phyloP scores from a whole-genome alignment of 2,329 filamentous ascomycete genomes.

The Sclerotinia subarctica region DNA sequence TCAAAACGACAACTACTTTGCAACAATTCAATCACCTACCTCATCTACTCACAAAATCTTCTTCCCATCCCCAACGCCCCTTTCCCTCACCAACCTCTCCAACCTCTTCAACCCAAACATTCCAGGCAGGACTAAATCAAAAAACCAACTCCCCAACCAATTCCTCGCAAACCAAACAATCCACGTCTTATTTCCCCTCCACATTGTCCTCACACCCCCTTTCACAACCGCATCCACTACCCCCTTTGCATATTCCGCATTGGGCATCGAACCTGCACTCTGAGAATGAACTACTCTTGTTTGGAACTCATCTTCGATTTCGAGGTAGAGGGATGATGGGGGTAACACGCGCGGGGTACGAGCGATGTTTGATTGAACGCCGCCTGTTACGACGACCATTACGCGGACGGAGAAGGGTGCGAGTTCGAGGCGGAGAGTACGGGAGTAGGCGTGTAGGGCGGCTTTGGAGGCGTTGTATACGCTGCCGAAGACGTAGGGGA shows the following conservation, averaged over 20 bases:
- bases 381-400: constrained; percentile 33
- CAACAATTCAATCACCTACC: not conserved
- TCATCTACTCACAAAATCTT: not conserved
- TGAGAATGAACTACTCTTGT: constrained; percentile 32
- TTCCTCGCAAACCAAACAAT: constrained; percentile 28
- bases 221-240: constrained; percentile 32
- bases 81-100: constrained; percentile 18
- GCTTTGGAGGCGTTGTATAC: constrained; percentile 95
- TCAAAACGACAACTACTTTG: not conserved
- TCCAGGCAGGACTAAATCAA: constrained; percentile 31
- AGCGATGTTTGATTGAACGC: constrained; percentile 30
- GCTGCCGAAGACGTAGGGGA: constrained; percentile 77
- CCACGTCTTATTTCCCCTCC: constrained; percentile 30
- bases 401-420: constrained; percentile 34
- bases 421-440: constrained; percentile 34
- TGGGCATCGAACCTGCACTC: constrained; percentile 28
- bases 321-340: constrained; percentile 28
- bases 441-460: constrained; percentile 45
- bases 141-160: constrained; percentile 30
- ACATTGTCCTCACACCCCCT: constrained; percentile 25
- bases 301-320: constrained; percentile 27
- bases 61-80: not conserved
- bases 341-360: constrained; percentile 24
- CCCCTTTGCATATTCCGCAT: constrained; percentile 30
- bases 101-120: constrained; percentile 33